Percentiles rank a stretch among this genome's conserved stretches.
These are phyloP conservation scores for Leishmania aethiopica DNA, from an alignment of 208 protist species.

Conservation along the genomic window DNA sequence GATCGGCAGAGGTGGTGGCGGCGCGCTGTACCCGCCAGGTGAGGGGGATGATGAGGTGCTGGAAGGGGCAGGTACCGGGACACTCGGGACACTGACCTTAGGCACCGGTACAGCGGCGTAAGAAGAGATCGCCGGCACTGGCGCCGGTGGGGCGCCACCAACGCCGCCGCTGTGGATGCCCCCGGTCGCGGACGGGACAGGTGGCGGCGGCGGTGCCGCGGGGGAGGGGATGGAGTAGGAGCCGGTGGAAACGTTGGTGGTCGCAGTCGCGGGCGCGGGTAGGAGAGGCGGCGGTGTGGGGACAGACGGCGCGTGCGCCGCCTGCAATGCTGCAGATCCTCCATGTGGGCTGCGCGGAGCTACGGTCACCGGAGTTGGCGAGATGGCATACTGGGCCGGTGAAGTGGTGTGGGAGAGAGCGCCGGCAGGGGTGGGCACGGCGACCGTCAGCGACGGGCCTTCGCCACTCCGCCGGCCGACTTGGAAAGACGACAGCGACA, in stretches of 20 bases:
- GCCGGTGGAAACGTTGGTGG: not conserved
- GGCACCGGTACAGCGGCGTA: not conserved
- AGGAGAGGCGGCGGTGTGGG: not conserved
- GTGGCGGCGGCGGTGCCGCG: not conserved
- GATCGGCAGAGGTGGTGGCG: constrained; percentile 2
- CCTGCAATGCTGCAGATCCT: not conserved
- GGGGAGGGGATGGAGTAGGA: not conserved
- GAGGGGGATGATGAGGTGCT: not conserved
- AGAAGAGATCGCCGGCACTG: constrained; percentile 8
- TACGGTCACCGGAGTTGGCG: not conserved
- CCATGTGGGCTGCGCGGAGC: constrained; percentile 7
- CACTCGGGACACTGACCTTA: constrained; percentile 3
- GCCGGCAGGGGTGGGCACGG: constrained; percentile 33
- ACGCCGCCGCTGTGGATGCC: not conserved
- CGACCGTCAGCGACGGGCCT: constrained; percentile 22
- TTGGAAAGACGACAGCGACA: constrained; percentile 19
- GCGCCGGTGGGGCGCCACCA: constrained; percentile 27
- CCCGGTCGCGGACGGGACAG: not conserved
- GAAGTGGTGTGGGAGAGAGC: constrained; percentile 25
- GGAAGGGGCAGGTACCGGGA: not conserved
- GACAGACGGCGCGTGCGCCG: constrained; percentile 8
- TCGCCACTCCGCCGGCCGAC: constrained; percentile 20
- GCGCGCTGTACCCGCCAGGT: not conserved
- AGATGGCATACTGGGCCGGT: constrained; percentile 5
- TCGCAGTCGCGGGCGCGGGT: not conserved